Conservation (phyloP, 2,329 filamentous ascomycete genomes). For the Juglanconis oblonga region DNA sequence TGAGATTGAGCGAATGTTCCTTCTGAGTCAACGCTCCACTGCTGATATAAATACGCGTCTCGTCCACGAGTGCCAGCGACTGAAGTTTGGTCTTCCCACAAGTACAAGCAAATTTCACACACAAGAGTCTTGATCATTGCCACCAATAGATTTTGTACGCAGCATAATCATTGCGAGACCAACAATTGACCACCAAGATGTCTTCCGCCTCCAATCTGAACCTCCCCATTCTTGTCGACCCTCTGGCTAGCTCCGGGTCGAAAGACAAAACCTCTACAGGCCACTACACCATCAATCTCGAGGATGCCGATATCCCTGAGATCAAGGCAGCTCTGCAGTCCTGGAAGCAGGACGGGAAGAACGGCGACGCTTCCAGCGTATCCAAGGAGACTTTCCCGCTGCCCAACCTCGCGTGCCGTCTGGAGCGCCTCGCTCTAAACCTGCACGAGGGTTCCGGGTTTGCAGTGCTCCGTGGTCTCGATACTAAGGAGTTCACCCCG, state of each 20-base stretch:
- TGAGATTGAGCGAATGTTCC: too few species aligned
- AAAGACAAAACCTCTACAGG: not conserved
- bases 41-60: too few species aligned
- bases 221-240: not conserved
- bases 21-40: too few species aligned
- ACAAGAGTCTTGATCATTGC: too few species aligned
- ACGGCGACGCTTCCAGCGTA: conserved; percentile 29
- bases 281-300: conserved; percentile 18
- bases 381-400: conserved; percentile 38
- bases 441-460: conserved; percentile 47
- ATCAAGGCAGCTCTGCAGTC: conserved; percentile 24
- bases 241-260: not conserved
- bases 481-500: conserved; percentile 41
- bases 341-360: conserved; percentile 26
- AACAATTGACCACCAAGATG: not conserved
- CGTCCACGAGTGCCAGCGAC: too few species aligned
- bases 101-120: too few species aligned
- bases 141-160: too few species aligned
- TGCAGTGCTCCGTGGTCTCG: conserved; percentile 52
- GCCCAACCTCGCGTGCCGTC: conserved; percentile 31
- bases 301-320: conserved; percentile 18
- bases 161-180: not conserved
- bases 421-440: conserved; percentile 31
- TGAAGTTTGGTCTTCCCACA: too few species aligned
- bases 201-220: not conserved